Conservation (phyloP, 257 asterid genomes). For the Rhazya stricta region DNA sequence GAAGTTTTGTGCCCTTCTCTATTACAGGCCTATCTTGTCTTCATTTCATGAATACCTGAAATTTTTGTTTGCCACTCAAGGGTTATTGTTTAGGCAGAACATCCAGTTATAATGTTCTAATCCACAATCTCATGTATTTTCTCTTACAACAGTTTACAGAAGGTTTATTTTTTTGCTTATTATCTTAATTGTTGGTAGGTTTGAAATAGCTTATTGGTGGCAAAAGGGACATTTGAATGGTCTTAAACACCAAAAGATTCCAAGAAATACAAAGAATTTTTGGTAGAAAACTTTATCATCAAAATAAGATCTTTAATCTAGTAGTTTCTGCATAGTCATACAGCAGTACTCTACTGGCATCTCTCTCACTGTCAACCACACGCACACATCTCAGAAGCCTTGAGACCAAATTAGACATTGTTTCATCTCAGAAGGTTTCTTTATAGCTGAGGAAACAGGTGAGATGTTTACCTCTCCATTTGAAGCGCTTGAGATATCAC, state of each 20-base stretch:
- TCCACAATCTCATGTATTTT: neutral
- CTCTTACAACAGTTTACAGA: neutral
- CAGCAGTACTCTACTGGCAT: neutral
- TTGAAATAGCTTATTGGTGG: neutral
- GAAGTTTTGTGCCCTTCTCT: neutral
- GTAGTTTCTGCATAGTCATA: neutral
- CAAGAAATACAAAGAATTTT: neutral
- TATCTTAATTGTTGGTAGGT: neutral
- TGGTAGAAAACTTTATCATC: neutral
- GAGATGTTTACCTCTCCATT: slow-evolving; percentile 59
- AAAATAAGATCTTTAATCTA: neutral
- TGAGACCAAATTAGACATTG: neutral
- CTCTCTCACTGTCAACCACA: no score
- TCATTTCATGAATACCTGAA: neutral
- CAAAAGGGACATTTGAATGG: neutral
- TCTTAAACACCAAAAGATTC: neutral
- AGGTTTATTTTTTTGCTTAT: neutral
- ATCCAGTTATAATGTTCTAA: neutral
- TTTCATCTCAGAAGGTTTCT: neutral
- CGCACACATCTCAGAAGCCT: no score
- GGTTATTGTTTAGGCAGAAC: neutral
- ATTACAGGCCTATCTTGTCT: neutral
- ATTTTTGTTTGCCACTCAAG: neutral
- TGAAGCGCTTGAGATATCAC: slow-evolving; percentile 53
- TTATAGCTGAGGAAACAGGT: slow-evolving; percentile 1